Percentiles rank a stretch among this genome's conserved stretches.
These are phyloP conservation scores for Solanum bulbocastanum DNA, from an alignment of 257 asterid species.

Conservation along the genomic window DNA sequence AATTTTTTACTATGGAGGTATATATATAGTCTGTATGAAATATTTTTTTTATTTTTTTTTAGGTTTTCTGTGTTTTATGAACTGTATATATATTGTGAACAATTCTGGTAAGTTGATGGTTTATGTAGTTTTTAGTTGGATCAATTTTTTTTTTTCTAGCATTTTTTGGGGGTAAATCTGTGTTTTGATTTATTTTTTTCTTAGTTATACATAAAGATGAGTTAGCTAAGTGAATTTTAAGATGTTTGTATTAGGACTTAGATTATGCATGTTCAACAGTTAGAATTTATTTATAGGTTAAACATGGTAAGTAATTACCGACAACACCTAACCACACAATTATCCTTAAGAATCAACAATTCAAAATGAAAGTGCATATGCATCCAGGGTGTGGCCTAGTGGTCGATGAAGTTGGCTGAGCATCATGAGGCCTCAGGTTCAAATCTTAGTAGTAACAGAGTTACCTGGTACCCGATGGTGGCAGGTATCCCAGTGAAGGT, in stretches of 20 bases:
- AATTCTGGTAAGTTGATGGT: neutral
- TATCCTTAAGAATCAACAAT: neutral
- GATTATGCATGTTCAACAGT: neutral
- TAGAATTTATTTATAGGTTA: neutral
- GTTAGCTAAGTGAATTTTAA: neutral
- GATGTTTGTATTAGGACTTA: neutral
- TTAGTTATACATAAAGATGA: neutral
- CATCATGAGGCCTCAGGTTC: too few relatives aligned
- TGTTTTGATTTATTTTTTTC: neutral
- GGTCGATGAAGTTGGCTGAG: neutral
- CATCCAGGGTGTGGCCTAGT: neutral
- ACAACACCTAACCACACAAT: neutral
- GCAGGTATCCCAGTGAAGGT: accelerated
- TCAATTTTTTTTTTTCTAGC: neutral
- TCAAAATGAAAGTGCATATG: neutral
- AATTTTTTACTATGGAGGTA: conserved; percentile 19
- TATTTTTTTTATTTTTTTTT: neutral
- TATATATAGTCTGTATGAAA: conserved; percentile 4
- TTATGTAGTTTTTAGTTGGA: neutral
- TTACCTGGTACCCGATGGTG: neutral
- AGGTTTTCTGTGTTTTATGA: neutral
- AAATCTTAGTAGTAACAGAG: neutral
- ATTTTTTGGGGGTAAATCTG: neutral
- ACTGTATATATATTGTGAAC: neutral
- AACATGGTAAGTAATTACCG: neutral